A percentile compares a stretch with the other conserved stretches of the same genome.
phyloP scores from a whole-genome alignment of 2,329 filamentous ascomycete species.

The Colletotrichum viniferum region DNA sequence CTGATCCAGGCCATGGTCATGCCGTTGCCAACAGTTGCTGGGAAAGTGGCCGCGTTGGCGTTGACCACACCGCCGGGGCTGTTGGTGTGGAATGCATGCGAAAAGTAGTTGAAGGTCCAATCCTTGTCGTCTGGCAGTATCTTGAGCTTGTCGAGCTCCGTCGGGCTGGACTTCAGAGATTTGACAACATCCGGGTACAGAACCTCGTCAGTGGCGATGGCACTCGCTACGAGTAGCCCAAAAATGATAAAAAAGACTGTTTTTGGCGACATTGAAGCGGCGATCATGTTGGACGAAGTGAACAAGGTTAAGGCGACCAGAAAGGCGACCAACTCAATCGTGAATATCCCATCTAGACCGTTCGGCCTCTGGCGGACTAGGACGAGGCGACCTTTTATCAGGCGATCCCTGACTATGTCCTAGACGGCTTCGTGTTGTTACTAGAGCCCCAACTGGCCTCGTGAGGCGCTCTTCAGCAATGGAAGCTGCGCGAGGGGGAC shows the following conservation, averaged over 20 bases:
- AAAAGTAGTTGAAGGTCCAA: slow-evolving; percentile 55
- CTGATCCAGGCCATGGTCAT: slow-evolving; percentile 51
- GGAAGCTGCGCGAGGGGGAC: not conserved
- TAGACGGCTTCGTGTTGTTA: not conserved
- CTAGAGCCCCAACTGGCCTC: not conserved
- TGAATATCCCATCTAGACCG: not conserved
- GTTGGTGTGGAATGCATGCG: slow-evolving; percentile 43
- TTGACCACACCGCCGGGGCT: slow-evolving; percentile 53
- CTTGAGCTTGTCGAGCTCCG: slow-evolving; percentile 46
- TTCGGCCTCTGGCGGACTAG: not conserved
- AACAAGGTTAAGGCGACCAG: slow-evolving; percentile 1
- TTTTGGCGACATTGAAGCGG: not conserved
- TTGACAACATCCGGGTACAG: slow-evolving; percentile 29
- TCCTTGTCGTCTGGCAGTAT: slow-evolving; percentile 43
- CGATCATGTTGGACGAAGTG: not conserved
- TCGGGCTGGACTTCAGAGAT: slow-evolving; percentile 40
- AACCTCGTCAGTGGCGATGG: slow-evolving; percentile 5
- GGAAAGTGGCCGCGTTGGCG: slow-evolving; percentile 56
- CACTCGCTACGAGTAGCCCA: not conserved
- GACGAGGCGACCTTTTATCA: not conserved
- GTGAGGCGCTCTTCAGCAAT: not conserved
- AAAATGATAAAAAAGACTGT: not conserved
- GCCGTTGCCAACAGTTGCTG: slow-evolving; percentile 48
- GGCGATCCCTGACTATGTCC: not conserved
- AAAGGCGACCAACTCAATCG: not conserved